phyloP scores from a whole-genome alignment of 257 asterid species.

The Coffea canephora region DNA sequence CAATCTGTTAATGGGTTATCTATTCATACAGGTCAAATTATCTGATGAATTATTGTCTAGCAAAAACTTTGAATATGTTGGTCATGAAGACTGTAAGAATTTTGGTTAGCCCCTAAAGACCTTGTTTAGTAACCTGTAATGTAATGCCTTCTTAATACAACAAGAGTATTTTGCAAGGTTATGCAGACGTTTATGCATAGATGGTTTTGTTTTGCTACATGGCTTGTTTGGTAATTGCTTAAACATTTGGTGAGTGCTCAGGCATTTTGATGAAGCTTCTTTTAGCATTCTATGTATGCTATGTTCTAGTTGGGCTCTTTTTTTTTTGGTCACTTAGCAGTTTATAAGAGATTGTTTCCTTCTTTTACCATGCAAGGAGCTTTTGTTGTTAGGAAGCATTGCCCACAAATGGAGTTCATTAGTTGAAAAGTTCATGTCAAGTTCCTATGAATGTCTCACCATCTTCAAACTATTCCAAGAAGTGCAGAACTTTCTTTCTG shows the following conservation, averaged over 20 bases:
- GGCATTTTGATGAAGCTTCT: not conserved
- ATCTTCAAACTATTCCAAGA: conserved; percentile 47
- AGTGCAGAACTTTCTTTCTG: conserved; percentile 41
- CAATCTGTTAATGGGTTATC: not conserved
- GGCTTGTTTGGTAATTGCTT: not conserved
- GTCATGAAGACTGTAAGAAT: no score
- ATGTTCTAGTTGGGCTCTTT: not conserved
- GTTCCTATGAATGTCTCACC: conserved; percentile 41
- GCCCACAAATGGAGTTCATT: conserved; percentile 58
- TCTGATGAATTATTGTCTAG: not conserved
- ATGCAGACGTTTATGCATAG: not conserved
- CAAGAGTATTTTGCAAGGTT: no score
- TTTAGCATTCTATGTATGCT: not conserved
- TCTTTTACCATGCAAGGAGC: conserved; percentile 47
- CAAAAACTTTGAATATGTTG: not conserved
- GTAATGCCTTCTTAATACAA: no score
- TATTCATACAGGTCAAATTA: not conserved
- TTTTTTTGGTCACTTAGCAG: not conserved
- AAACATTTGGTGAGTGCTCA: not conserved
- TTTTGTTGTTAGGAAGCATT: conserved; percentile 58
- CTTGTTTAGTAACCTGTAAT: no score
- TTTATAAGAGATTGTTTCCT: not conserved
- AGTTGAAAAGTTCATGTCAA: conserved; percentile 51
- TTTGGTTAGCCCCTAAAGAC: no score
- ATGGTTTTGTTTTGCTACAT: not conserved